Conservation (phyloP, 306 rosid genomes). For the Vigna hirtella region DNA sequence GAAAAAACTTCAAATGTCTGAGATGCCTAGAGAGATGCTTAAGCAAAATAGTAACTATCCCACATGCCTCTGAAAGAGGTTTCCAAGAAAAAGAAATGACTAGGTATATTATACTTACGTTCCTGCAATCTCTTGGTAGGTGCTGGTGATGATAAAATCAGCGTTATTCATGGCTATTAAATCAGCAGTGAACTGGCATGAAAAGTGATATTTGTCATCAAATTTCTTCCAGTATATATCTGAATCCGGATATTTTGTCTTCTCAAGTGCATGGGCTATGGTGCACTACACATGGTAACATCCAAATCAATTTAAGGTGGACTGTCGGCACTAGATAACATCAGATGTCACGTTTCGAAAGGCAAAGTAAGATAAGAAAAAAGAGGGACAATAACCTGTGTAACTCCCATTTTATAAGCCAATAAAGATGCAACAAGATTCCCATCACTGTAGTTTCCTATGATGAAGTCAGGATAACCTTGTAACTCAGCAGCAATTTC, state of each 20-base stretch:
- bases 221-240: conserved; percentile 86
- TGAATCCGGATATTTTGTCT: conserved; percentile 94
- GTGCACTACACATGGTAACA: conserved; percentile 70
- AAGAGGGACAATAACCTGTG: conserved; percentile 67
- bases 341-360: conserved; percentile 27
- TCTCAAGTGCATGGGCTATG: conserved; percentile 93
- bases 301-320: conserved; percentile 34
- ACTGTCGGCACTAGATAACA: conserved; percentile 19
- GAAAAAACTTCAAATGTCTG: background rate
- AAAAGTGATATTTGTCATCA: conserved; percentile 89
- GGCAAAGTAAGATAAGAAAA: conserved; percentile 13
- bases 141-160: conserved; percentile 96
- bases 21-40: conserved; percentile 11
- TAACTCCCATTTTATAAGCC: conserved; percentile 91
- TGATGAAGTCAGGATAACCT: conserved; percentile 84
- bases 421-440: conserved; percentile 93
- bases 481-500: conserved; percentile 86
- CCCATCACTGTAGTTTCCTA: conserved; percentile 97
- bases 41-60: conserved; percentile 15
- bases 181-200: conserved; percentile 95
- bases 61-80: background rate
- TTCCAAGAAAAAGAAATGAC: too few species aligned
- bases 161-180: conserved; percentile 92
- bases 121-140: conserved; percentile 99
- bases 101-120: conserved; percentile 53